Conservation (phyloP, 345 rosid genomes). For the Hibiscus mutabilis region DNA sequence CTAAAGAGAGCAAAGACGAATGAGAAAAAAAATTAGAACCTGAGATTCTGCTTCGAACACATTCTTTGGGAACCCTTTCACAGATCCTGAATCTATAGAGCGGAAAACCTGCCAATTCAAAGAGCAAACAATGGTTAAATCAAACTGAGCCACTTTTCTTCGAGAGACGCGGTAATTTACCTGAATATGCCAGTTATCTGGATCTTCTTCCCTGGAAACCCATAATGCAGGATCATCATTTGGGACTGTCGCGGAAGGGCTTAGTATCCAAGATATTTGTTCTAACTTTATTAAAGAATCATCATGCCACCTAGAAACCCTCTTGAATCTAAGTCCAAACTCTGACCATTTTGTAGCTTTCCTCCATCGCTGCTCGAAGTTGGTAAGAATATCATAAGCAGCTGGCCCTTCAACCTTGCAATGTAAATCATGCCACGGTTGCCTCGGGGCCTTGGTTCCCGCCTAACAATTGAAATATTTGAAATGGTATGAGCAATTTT, state of each 20-base stretch:
- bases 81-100: constrained; percentile 79
- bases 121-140: background rate
- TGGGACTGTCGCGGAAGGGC: background rate
- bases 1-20: background rate
- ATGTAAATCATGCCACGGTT: background rate
- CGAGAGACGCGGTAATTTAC: background rate
- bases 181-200: background rate
- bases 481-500: background rate
- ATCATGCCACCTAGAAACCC: background rate
- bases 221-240: background rate
- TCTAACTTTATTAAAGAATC: background rate
- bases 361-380: background rate
- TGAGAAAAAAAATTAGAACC: constrained; percentile 30
- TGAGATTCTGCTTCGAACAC: constrained; percentile 44
- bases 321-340: background rate
- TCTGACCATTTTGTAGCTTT: background rate
- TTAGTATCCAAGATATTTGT: background rate
- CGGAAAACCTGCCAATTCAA: constrained; percentile 49
- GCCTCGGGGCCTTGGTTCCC: background rate
- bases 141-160: background rate
- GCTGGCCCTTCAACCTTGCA: background rate
- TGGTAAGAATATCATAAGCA: background rate
- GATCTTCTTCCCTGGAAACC: background rate
- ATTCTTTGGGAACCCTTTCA: constrained; percentile 82
- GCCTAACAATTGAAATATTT: background rate